Evolutionary conservation across 306 rosid genomes (phyloP), one percentile per base, ranked within the genome.

Genomic region (Vicia villosa): DNA sequence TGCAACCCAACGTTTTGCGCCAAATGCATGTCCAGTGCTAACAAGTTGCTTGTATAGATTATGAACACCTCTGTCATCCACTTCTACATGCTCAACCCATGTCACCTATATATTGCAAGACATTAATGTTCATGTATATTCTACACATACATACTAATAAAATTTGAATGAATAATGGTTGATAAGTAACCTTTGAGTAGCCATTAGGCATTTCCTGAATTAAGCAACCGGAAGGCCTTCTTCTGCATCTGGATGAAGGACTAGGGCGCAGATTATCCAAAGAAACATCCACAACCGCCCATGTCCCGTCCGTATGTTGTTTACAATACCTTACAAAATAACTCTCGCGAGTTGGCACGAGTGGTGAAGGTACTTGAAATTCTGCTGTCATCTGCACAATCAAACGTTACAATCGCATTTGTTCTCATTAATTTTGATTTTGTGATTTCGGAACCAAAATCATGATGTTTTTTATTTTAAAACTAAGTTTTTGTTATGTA

Each of bases 201-300:
- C 99, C 99, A 77, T 95, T 95, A 8, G 99, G 97, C 97, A 91
- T 80, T 75, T 95, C 99, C 75, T 95, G 97, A 76, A 95, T 89
- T 46, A 95, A 83, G 72, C 99, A 95, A 51, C 99, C 99, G 2
- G 99, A 91, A 41, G 99, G 97, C 76, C 93, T 87, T 87, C 97
- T 86, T 75, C 90, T 82, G 38, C 91, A 86, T 75, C 86, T 80
- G 0, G 80, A 76, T 1, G 82, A 72, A 16, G 95, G 87, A 37
- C 79, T 74, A 8, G 92, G 94, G 24, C 97, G 88, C 55, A 91
- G 65, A 63, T 85, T 85, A 58, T 95, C 99, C 77, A 95, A 74
- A 7, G 99, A 95, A 21, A 89, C 96, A 60, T 95, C 99, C 32
- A 95, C 99, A 40, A 95, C 99, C 3, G 95, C 97, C 99, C 99